Conservation (phyloP, 2,329 filamentous ascomycete genomes). For the Nemania sp. region DNA sequence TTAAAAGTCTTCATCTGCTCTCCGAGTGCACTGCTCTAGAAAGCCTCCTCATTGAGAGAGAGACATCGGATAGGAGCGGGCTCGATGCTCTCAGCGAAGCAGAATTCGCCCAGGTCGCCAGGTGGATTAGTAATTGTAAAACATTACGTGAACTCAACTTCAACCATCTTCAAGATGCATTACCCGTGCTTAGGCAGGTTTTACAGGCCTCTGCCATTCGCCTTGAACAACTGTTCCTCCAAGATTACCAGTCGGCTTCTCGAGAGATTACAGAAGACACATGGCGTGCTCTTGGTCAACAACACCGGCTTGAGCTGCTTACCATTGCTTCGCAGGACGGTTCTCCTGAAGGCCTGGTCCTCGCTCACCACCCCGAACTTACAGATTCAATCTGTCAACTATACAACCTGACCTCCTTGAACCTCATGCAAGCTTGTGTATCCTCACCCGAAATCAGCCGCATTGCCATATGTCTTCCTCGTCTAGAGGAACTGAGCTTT, state of each 20-base stretch:
- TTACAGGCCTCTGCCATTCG: constrained; percentile 33
- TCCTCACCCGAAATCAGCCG: constrained; percentile 52
- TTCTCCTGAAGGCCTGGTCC: constrained; percentile 53
- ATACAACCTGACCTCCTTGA: constrained; percentile 56
- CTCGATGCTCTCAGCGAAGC: constrained; percentile 31
- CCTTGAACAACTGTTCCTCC: constrained; percentile 32
- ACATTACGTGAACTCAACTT: constrained; percentile 41
- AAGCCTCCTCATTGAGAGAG: constrained; percentile 42
- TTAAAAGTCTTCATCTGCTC: constrained; percentile 40
- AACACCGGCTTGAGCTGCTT: constrained; percentile 32
- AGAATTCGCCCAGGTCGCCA: constrained; percentile 37
- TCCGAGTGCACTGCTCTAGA: constrained; percentile 43
- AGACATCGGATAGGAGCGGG: constrained; percentile 18
- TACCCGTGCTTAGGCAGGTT: constrained; percentile 38
- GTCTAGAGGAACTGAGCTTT: constrained; percentile 61
- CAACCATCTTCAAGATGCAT: constrained; percentile 52
- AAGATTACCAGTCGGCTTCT: constrained; percentile 25
- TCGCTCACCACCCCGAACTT: constrained; percentile 39
- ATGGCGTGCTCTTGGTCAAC: constrained; percentile 35
- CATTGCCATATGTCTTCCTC: constrained; percentile 50
- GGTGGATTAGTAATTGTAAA: constrained; percentile 41
- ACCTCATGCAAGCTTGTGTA: constrained; percentile 57
- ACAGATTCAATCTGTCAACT: constrained; percentile 53
- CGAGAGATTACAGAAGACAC: constrained; percentile 23
- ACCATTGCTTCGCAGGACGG: constrained; percentile 44